Percentiles rank a stretch among this genome's conserved stretches.
Evolutionary conservation across 306 rosid genomes (phyloP).

Genomic region (Prunus salicina): DNA sequence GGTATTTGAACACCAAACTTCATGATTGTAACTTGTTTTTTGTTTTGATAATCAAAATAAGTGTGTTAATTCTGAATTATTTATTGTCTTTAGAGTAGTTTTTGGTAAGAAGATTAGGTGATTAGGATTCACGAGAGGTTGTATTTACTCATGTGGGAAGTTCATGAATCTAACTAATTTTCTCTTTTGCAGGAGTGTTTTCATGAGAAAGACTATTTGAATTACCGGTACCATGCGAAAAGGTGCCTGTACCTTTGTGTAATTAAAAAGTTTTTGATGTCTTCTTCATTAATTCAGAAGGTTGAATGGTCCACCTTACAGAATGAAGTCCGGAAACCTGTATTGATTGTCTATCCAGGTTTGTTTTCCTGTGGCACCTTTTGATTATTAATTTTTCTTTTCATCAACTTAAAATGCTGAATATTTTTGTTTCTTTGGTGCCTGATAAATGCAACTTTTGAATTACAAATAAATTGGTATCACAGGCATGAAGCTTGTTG

Average conservation of each 20-base stretch:
- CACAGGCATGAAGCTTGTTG: constrained; percentile 54
- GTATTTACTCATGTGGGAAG: neutral
- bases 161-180: neutral
- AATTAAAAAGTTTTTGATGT: constrained; percentile 62
- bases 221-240: constrained; percentile 82
- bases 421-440: neutral
- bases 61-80: neutral
- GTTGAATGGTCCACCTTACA: constrained; percentile 85
- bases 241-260: constrained; percentile 81
- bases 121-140: neutral
- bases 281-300: constrained; percentile 50
- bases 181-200: constrained; percentile 68
- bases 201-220: constrained; percentile 89
- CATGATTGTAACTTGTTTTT: neutral
- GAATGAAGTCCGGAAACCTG: constrained; percentile 83
- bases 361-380: constrained; percentile 15
- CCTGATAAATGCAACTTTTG: constrained; percentile 8
- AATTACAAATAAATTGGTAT: neutral
- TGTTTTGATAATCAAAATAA: neutral
- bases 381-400: neutral
- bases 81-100: neutral
- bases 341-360: constrained; percentile 75
- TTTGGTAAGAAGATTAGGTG: neutral
- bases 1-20: constrained; percentile 36
- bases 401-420: neutral